Conservation (phyloP, 345 rosid species). For the Brassica carinata region DNA sequence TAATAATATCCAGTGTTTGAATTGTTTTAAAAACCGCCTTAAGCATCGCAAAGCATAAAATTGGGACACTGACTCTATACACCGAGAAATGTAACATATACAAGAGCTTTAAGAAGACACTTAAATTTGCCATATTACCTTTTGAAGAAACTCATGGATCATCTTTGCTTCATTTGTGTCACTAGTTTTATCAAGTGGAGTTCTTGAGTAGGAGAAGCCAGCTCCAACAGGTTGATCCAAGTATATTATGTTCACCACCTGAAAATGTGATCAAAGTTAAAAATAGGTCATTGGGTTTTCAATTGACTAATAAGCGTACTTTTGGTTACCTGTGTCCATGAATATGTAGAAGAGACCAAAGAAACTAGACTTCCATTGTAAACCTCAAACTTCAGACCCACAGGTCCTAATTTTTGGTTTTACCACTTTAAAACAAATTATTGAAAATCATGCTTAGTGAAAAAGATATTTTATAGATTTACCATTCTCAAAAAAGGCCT, state of each 20-base stretch:
- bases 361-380: constrained; percentile 63
- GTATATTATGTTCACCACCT: background rate
- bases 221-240: constrained; percentile 9
- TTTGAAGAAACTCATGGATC: background rate
- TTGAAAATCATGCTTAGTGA: background rate
- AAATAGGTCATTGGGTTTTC: background rate
- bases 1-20: too few species aligned
- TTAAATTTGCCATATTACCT: background rate
- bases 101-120: background rate
- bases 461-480: background rate
- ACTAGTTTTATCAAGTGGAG: background rate
- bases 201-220: background rate
- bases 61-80: too few species aligned
- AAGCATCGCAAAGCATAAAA: too few species aligned
- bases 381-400: constrained; percentile 43
- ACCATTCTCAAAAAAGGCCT: constrained; percentile 34
- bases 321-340: constrained; percentile 65
- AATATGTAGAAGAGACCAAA: constrained; percentile 50
- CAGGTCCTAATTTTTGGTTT: constrained; percentile 48
- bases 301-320: constrained; percentile 4
- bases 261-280: background rate
- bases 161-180: constrained; percentile 4
- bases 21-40: too few species aligned
- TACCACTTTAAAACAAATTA: background rate
- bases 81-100: background rate